These are phyloP conservation scores for Paramyrothecium sp. DNA, from an alignment of 2,329 filamentous ascomycete species.

Conservation along the genomic window DNA sequence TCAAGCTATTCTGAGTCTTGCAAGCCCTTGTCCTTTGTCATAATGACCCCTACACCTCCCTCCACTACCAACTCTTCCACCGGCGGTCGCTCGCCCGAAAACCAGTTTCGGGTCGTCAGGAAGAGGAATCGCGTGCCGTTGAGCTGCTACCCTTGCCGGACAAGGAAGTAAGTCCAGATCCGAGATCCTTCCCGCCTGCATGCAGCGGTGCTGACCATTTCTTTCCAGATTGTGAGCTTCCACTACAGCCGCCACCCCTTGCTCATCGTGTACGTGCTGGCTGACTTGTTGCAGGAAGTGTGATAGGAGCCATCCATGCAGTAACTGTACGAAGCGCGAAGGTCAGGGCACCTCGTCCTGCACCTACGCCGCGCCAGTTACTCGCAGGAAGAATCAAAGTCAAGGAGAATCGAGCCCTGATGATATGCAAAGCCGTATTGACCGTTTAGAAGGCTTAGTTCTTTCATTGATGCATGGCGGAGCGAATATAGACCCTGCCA, in stretches of 20 bases:
- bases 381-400: conserved; percentile 72
- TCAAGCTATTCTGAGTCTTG: conserved; percentile 16
- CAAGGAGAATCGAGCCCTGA: conserved; percentile 66
- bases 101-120: conserved; percentile 82
- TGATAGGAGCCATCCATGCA: conserved; percentile 86
- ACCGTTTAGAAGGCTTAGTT: conserved; percentile 88
- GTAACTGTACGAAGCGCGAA: conserved; percentile 91
- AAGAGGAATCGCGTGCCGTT: conserved; percentile 90
- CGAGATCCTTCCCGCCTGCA: neutral
- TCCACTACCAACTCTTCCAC: conserved; percentile 76
- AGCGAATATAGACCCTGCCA: conserved; percentile 44
- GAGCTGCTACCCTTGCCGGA: conserved; percentile 87
- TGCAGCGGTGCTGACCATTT: conserved; percentile 13
- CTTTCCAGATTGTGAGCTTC: conserved; percentile 34
- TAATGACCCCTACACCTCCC: conserved; percentile 74
- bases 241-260: neutral
- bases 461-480: conserved; percentile 92
- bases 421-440: conserved; percentile 98
- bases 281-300: conserved; percentile 65
- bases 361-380: conserved; percentile 73
- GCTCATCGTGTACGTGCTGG: neutral
- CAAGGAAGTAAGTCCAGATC: conserved; percentile 72
- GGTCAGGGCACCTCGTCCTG: conserved; percentile 78
- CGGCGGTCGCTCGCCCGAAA: conserved; percentile 76
- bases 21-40: conserved; percentile 19